Evolutionary conservation across 139 green algal genomes (phyloP), one percentile per base, ranked within the genome.

Genomic region (Marvania coccoides): DNA sequence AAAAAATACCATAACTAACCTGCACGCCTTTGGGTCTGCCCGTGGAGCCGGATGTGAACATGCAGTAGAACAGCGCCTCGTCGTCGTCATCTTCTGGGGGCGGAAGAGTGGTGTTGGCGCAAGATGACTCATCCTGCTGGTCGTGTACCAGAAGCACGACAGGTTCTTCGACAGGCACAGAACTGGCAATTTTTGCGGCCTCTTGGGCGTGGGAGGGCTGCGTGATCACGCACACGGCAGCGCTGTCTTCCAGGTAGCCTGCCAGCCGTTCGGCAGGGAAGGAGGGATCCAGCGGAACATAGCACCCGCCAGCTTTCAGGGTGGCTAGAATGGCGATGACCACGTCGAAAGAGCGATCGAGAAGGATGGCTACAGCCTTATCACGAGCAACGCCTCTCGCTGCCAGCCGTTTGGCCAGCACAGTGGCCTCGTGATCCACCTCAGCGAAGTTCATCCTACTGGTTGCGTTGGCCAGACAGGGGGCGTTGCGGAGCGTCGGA

Each of bases 261-360:
- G 62, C 67, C 40, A 83, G 33, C 5, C 80, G 61, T 13, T 78
- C 60, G 23, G 45, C 19, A 9, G 81, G 81, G 45, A 80, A 79
- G 5, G 15, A 26, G 33, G 74, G 78, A 67, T 83, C 74, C 39
- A 83, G 40, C 0, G 81, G 78, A 8, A 83, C 42, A 36, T 81
- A 82, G 28, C 47, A 63, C 38, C 54, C 71, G 54, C 77, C 81
- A 1, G 74, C 45, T 31, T 77, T 79, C 31, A 69, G 35, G 6
- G 71, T 40, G 5, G 56, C 80, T 42, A 87, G 37, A 14, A 84
- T 54, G 14, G 37, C 66, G 12, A 79, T 54, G 5, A 80, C 36
- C 48, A 87, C 46, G 14, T 80, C 74, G 2, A 69, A 35, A 3
- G 33, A 74, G 24, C 75, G 69, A 13, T 81, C 70, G 40, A 82